A percentile compares a stretch with the other conserved stretches of the same genome.
Evolutionary conservation across 1,284 basidiomycete genomes (phyloP).

Genomic region (Puccinia horiana): DNA sequence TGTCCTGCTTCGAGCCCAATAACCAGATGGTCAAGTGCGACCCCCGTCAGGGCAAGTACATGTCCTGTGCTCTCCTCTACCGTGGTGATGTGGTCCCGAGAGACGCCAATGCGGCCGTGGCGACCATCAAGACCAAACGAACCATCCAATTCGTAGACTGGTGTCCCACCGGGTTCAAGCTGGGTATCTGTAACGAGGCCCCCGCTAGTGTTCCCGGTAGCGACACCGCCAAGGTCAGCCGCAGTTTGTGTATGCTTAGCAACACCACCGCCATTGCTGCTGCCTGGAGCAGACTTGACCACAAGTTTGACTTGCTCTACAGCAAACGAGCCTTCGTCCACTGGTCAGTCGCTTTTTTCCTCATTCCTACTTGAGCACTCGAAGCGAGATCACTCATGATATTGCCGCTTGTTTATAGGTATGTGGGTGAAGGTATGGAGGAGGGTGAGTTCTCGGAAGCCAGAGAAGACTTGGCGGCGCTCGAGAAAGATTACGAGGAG

Average conservation of each 20-base stretch:
- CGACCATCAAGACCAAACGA: conserved; percentile 60
- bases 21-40: conserved; percentile 81
- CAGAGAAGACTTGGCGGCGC: conserved; percentile 91
- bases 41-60: conserved; percentile 74
- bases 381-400: conserved; percentile 55
- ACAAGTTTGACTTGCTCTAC: conserved; percentile 60
- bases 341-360: conserved; percentile 63
- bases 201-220: conserved; percentile 57
- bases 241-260: conserved; percentile 59
- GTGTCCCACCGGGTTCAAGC: conserved; percentile 60
- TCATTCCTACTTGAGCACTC: conserved; percentile 58
- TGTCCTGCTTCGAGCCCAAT: conserved; percentile 93
- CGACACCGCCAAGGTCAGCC: conserved; percentile 58
- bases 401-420: conserved; percentile 60
- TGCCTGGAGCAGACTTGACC: conserved; percentile 58
- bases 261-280: conserved; percentile 59
- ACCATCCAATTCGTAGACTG: conserved; percentile 60
- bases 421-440: conserved; percentile 97
- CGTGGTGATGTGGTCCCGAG: conserved; percentile 59
- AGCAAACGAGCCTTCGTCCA: conserved; percentile 75
- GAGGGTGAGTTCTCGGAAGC: conserved; percentile 98
- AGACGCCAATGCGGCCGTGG: conserved; percentile 59
- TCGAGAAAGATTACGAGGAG: conserved; percentile 71
- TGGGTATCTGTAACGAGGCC: conserved; percentile 59
- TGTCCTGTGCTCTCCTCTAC: conserved; percentile 64